Base-by-base conservation (phyloP, 352 stramenopile species). In the Pythium volutum region DNA sequence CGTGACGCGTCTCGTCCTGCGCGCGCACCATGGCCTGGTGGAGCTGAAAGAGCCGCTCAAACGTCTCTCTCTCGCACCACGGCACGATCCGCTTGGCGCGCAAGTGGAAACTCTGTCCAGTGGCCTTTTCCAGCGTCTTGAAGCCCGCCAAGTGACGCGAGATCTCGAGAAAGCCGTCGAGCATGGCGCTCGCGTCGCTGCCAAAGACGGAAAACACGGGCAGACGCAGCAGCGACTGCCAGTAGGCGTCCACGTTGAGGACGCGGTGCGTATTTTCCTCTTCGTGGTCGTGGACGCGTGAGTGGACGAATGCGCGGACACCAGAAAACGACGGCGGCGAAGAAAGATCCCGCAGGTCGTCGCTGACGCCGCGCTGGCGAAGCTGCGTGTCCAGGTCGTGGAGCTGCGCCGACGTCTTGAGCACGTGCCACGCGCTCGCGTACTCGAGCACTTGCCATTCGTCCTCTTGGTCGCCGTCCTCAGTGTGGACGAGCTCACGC, bases 81-180 rank as follows among this genome's bases (percentile, higher is more conserved):
- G 77, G 66, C 38, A 89, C 73, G 41, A 89, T 55, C 15, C 68
- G 67, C 26, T 77, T 74, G 23, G 73, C 69, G 31, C 71, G 70
- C 0, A 88, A 62, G 18, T 87, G 72, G 63, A 90, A 59, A 22
- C 64, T 85, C 42, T 74, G 64, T 7, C 79, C 75, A 3, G 54
- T 79, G 14, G 71, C 58, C 12, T 72, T 76, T 55, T 88, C 79
- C 33, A 86, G 49, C 34, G 74, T 71, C 6, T 76, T 76, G 39
- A 89, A 75, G 7, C 69, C 66, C 3, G 59, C 48, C 12, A 88
- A 62, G 55, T 93, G 80, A 36, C 63, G 39, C 12, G 79, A 76
- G 27, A 91, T 76, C 41, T 88, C 79, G 42, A 91, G 66, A 49
- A 93, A 93, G 2, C 66, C 69, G 64, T 91, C 74, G 4, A 93